These are phyloP conservation scores for Arctium minus DNA, from an alignment of 129 eudicot species.

Conservation along the genomic window DNA sequence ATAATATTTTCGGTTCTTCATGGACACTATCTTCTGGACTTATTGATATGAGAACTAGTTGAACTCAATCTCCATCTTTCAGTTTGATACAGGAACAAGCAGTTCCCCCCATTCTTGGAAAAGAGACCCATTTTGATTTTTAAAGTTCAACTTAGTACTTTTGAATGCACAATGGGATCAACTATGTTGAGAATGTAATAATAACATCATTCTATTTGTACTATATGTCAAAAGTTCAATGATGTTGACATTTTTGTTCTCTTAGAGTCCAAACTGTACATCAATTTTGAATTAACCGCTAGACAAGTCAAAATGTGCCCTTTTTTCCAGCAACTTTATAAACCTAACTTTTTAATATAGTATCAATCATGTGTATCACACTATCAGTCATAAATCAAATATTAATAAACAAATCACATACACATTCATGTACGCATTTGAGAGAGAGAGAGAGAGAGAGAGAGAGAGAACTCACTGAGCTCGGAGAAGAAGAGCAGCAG, in stretches of 20 bases:
- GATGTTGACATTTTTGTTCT: conserved; percentile 23
- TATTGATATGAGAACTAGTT: background rate
- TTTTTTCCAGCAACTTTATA: background rate
- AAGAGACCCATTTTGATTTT: background rate
- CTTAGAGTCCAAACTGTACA: conserved; percentile 10
- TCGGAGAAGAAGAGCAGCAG: conserved; percentile 74
- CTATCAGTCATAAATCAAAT: background rate
- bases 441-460: conserved; percentile 3
- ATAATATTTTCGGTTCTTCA: background rate
- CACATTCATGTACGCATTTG: background rate
- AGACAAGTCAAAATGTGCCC: background rate
- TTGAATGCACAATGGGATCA: background rate
- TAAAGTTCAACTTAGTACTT: background rate
- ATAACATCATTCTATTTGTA: background rate
- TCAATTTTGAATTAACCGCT: background rate
- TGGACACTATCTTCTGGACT: background rate
- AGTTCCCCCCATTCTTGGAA: background rate
- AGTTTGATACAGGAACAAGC: background rate
- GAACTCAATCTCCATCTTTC: background rate
- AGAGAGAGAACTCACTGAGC: conserved; percentile 54
- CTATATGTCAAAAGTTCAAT: conserved; percentile 10
- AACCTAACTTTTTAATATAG: conserved; percentile 7
- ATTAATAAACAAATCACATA: background rate
- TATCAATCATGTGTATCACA: background rate
- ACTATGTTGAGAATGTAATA: background rate